Evolutionary conservation across 179 eudicot species (phyloP), one percentile per base, ranked within the genome.

Genomic region (Actinidia chinensis): DNA sequence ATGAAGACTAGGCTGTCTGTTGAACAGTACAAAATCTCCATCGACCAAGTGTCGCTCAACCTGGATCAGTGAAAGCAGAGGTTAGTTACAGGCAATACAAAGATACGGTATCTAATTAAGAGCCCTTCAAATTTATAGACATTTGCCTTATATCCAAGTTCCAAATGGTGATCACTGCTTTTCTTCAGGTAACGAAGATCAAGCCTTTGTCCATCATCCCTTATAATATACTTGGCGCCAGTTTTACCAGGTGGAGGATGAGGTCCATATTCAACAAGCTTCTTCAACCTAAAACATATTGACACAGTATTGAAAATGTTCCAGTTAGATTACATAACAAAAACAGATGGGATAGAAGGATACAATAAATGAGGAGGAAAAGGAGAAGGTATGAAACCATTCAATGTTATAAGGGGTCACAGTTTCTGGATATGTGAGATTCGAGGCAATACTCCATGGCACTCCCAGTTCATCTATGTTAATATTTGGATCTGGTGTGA

Each of bases 231-330:
- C 83, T 91, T 94, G 75, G 98, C 98, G 78, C 99, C 99, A 65
- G 99, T 97, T 89, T 97, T 97, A 28, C 99, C 99, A 65, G 98
- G 98, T 17, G 99, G 99, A 36, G 99, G 99, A 85, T 97, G 98
- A 75, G 99, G 98, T 44, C 99, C 99, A 86, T 97, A 85, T 85
- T 97, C 99, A 75, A 97, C 99, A 71, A 97, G 99, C 87, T 97
- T 97, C 87, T 94, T 97, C 88, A 97, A 85, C 89, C 98, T 96
- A 75, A 25, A n/a, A 68, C 25, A 65, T 70, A 7, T 36, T 36
- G 40, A 36, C 40, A 36, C 40, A 36, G 40, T 36, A 36, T 36
- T 36, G 40, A 36, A 36, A 36, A 36, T 36, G 40, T 36, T 36
- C 40, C 40, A 36, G 40, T 36, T 36, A 36, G 40, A 36, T 36